Evolutionary conservation across 805 yeast genomes (phyloP).

Genomic region (Candida verbasci): DNA sequence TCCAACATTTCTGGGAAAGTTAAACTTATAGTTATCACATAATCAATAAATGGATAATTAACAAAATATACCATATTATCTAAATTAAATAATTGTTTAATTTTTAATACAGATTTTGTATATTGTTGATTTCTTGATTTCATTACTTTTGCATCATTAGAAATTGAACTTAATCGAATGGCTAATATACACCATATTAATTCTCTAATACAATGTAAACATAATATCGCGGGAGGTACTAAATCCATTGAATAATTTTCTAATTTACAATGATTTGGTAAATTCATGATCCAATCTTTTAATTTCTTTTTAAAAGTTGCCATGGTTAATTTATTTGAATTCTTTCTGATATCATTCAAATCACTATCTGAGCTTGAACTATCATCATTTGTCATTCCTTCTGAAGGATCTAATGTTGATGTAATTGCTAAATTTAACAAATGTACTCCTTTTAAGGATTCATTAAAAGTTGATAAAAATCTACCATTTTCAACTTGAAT

Average conservation of each 20-base stretch:
- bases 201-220: constrained; percentile 13
- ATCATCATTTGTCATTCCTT: constrained; percentile 8
- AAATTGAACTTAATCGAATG: constrained; percentile 12
- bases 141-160: constrained; percentile 6
- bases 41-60: constrained; percentile 15
- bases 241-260: constrained; percentile 3
- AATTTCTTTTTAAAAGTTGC: constrained; percentile 11
- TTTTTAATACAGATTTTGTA: constrained; percentile 12
- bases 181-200: constrained; percentile 18
- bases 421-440: constrained; percentile 19
- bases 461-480: constrained; percentile 17
- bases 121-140: constrained; percentile 12
- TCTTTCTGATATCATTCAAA: constrained; percentile 3
- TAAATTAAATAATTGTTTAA: constrained; percentile 9
- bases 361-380: not conserved
- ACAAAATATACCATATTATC: constrained; percentile 7
- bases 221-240: constrained; percentile 15
- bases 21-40: constrained; percentile 13
- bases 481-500: constrained; percentile 16
- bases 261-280: constrained; percentile 15
- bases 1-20: constrained; percentile 16
- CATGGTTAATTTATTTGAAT: constrained; percentile 10
- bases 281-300: constrained; percentile 7
- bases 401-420: constrained; percentile 14
- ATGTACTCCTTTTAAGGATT: constrained; percentile 12